Base-by-base conservation (phyloP, 805 yeast genomes). In the Debaryomyces prosopidis region DNA sequence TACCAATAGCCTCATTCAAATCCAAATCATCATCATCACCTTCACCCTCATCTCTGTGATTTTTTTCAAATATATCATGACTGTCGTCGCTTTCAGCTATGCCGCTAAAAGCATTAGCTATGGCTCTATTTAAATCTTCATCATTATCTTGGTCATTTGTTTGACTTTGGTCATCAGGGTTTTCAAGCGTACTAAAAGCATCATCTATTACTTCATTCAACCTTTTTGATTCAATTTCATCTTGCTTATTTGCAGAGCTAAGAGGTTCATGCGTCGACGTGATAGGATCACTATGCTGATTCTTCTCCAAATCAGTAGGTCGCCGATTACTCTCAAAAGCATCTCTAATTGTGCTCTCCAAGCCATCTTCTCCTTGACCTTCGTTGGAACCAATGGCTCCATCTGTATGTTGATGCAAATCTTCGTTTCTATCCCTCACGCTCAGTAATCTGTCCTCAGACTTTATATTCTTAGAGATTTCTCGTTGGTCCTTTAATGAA, bases 261-360 rank as follows among this genome's bases (percentile, higher is more conserved):
- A 10, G 26, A 7, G 26, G 26, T 4, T 7, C 26, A 23, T 23
- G 5, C 6, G 26, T 10, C 26, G 26, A 2, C 9, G 5, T 23
- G 6, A 23, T 23, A 10, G 26, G 9, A 23, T 23, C 26, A 4
- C 9, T 23, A 7, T 23, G 10, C 9, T 7, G 6, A 10, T 23
- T 7, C 26, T 7, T 23, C 5, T 23, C 26, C 26, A 10, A 23
- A 23, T 23, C 26, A 7, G 26, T 23, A 23, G 10, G 26, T 3
- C 26, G 26, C 9, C 9, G 26, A 23, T 23, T 36, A 20, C 39
- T 36, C 30, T 36, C 60, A 44, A 71, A 66, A 2, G 71, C 76
- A 51, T 65, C 63, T 16, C 73, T 74, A 40, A 71, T 69, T 30
- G 74, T 74, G 34, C 54, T 57, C 47, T 67, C 66, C 20, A 66